Evolutionary conservation across 2,329 filamentous ascomycete genomes (phyloP), one percentile per base, ranked within the genome.

Genomic region (Fusarium sp.): DNA sequence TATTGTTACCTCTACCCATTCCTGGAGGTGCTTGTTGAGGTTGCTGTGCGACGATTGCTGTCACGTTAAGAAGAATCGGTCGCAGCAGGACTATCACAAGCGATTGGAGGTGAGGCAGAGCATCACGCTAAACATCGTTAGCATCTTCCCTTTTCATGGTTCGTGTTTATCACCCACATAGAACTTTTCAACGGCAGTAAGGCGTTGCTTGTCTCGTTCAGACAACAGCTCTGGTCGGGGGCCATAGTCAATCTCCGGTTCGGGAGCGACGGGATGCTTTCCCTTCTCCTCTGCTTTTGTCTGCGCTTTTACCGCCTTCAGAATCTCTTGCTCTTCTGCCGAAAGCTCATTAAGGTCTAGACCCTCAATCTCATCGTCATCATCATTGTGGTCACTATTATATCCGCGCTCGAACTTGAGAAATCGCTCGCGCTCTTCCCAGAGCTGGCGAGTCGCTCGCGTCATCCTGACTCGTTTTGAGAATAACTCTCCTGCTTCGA

Each of bases 401-500:
- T 95, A 99, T 15, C 96, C 96, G 61, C 96, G 89, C 77, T 98
- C 95, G 74, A 93, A 97, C 78, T 93, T 95, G 84, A 98, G 91
- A 75, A 97, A 99, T 33, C 90, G 90, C 77, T 98, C 95, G 53
- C 96, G 90, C 80, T 97, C 95, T 74, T 97, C 93, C 95, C 96
- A 99, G 20, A 99, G 85, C 82, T 99, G 96, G 61, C 94, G 91
- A 83, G 97, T 95, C 10, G 94, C 94, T 68, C 96, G 88, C 1
- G 95, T 97, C 88, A 97, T 97, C 74, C 95, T 90, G 81, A 98
- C 96, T 57, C 96, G 90, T 65, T 90, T 92, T 1, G 95, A 93
- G 81, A 99, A 99, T 3, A 99, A 86, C 78, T 96, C 92, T 13
- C 96, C 96, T 12, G 96, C 96, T 82, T 99, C 96, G 22, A 98